Percentiles rank a stretch among this genome's conserved stretches.
phyloP scores from a whole-genome alignment of 106 monocot genomes.

The Acanthochlamys bracteata region DNA sequence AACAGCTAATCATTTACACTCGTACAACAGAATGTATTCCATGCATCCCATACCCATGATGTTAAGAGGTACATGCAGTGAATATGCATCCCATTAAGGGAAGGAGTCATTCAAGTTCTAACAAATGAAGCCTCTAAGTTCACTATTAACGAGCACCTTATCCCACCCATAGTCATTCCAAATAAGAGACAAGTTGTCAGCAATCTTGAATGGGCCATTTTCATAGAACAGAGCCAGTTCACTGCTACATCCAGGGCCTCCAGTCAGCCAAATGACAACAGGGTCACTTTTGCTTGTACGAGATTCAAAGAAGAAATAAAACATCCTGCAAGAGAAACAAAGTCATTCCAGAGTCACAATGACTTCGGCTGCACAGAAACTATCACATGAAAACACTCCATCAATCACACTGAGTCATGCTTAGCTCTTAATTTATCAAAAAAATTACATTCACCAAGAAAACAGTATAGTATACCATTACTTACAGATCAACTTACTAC shows the following conservation, averaged over 20 bases:
- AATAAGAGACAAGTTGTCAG: constrained; percentile 54
- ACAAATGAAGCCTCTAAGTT: neutral
- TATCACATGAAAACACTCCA: neutral
- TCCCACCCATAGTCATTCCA: constrained; percentile 65
- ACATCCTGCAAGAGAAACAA: constrained; percentile 33
- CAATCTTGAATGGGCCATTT: constrained; percentile 50
- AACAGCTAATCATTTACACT: too few relatives aligned
- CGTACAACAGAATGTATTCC: too few relatives aligned
- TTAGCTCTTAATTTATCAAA: too few relatives aligned
- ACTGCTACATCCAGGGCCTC: constrained; percentile 62
- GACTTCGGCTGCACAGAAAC: neutral
- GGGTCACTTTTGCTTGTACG: constrained; percentile 28
- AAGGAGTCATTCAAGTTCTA: too few relatives aligned
- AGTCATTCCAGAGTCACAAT: neutral
- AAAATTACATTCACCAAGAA: too few relatives aligned
- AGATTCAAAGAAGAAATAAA: constrained; percentile 61
- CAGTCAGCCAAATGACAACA: constrained; percentile 55
- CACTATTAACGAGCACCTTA: constrained; percentile 22
- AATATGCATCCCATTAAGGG: too few relatives aligned
- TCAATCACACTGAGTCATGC: too few relatives aligned
- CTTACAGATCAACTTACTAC: too few relatives aligned
- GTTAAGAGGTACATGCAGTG: too few relatives aligned
- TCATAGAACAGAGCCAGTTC: constrained; percentile 55
- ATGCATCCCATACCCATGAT: too few relatives aligned
- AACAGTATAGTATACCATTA: too few relatives aligned